Conservation (phyloP, 331 rosid species). For the Phaseolus coccineus region DNA sequence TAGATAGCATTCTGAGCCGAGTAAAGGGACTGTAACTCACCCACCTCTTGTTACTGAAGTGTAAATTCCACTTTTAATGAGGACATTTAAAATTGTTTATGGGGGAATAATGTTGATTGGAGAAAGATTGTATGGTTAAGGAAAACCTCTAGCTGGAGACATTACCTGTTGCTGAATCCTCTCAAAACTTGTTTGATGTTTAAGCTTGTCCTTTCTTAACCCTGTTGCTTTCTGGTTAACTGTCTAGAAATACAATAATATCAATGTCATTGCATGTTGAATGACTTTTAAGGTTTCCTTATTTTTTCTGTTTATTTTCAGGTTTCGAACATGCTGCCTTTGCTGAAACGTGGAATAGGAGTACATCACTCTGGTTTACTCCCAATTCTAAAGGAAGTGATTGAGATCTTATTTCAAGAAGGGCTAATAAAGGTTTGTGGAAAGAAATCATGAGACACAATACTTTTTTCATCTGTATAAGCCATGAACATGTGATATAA, state of each 20-base stretch:
- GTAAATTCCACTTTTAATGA: conserved; percentile 7
- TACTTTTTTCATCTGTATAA: conserved; percentile 1
- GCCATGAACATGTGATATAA: conserved; percentile 5
- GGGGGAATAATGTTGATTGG: background rate
- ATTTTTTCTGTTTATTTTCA: conserved; percentile 34
- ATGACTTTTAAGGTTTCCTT: conserved; percentile 6
- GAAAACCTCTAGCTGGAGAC: background rate
- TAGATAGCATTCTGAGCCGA: background rate
- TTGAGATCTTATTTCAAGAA: conserved; percentile 95
- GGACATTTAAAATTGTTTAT: background rate
- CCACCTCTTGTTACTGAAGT: background rate
- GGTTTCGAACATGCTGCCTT: conserved; percentile 93
- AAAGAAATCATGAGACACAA: conserved; percentile 11
- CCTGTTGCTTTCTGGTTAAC: conserved; percentile 10
- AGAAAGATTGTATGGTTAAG: background rate
- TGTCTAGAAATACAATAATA: background rate
- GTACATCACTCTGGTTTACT: conserved; percentile 99
- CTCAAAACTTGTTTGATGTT: background rate
- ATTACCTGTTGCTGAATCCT: conserved; percentile 5
- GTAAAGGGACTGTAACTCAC: background rate
- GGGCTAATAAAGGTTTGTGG: conserved; percentile 92
- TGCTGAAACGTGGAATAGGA: conserved; percentile 97
- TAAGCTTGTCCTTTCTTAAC: background rate
- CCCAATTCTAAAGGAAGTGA: conserved; percentile 97
- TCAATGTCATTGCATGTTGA: background rate